Evolutionary conservation across 139 green algal genomes (phyloP).

Genomic region (Spirogloea muscicola): DNA sequence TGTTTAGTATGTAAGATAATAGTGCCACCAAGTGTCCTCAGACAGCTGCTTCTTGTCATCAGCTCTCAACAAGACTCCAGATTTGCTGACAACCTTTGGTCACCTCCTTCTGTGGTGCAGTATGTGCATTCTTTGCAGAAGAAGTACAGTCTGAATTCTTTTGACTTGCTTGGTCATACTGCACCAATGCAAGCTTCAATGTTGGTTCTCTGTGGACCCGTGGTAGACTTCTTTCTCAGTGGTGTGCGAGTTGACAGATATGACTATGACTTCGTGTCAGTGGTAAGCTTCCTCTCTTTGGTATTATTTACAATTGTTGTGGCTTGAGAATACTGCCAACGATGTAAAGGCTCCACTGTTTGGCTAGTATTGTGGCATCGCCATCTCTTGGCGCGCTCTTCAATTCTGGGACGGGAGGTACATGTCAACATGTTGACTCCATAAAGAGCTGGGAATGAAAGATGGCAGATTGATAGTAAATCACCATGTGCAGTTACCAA

Average conservation of each 20-base stretch:
- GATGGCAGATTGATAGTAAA: too few species aligned
- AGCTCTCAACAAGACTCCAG: background rate
- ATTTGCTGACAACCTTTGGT: background rate
- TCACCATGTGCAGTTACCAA: too few species aligned
- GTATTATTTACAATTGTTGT: background rate
- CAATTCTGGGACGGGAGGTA: too few species aligned
- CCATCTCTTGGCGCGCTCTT: too few species aligned
- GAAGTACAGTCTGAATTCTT: conserved; percentile 65
- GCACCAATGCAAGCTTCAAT: conserved; percentile 11
- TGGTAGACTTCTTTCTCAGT: conserved; percentile 20
- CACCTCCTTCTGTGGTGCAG: background rate
- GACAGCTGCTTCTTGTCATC: too few species aligned
- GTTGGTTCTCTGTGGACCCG: conserved; percentile 3
- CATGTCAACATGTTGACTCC: too few species aligned
- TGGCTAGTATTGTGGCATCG: too few species aligned
- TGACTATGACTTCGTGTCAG: conserved; percentile 49
- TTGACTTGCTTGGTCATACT: conserved; percentile 68
- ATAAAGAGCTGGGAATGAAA: too few species aligned
- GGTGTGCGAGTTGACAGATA: conserved; percentile 64
- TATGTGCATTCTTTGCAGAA: conserved; percentile 75
- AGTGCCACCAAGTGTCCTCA: too few species aligned
- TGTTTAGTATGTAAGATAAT: too few species aligned
- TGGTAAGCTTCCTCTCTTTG: conserved; percentile 20
- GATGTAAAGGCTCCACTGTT: background rate
- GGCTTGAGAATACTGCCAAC: background rate